A percentile compares a stretch with the other conserved stretches of the same genome.
These are phyloP conservation scores for Phanerochaete sordida DNA, from an alignment of 768 basidiomycete species.

Conservation along the genomic window DNA sequence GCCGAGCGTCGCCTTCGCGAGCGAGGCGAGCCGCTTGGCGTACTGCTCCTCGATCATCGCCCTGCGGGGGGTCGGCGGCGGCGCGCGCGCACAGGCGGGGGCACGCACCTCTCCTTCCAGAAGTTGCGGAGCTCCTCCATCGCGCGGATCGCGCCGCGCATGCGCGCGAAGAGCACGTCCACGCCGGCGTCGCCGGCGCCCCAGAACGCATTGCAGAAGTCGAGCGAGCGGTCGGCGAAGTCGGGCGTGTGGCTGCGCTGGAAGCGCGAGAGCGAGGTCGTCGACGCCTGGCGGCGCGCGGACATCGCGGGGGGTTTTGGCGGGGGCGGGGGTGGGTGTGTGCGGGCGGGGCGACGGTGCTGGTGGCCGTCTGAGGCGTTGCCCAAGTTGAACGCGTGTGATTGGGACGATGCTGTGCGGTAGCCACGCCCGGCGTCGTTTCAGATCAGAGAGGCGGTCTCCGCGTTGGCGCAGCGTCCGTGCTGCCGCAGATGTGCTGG, in stretches of 20 bases:
- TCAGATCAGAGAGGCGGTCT: neutral
- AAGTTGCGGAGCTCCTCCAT: constrained; percentile 85
- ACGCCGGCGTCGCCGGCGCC: constrained; percentile 82
- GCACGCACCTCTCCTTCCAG: constrained; percentile 86
- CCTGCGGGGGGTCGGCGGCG: constrained; percentile 37
- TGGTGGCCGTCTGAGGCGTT: neutral
- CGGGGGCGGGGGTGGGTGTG: neutral
- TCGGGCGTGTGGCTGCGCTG: constrained; percentile 56
- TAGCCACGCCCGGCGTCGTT: constrained; percentile 2
- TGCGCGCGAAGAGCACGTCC: constrained; percentile 85
- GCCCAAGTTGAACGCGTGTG: neutral
- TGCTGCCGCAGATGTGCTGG: neutral
- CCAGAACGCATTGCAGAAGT: constrained; percentile 99
- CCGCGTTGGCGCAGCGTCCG: neutral
- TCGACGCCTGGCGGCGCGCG: constrained; percentile 76
- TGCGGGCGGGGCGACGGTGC: neutral
- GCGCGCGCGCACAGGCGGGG: neutral
- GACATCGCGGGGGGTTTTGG: constrained; percentile 41
- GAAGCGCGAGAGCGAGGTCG: constrained; percentile 73
- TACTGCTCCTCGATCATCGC: constrained; percentile 94
- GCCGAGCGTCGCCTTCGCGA: constrained; percentile 75
- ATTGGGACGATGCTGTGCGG: neutral
- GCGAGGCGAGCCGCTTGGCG: constrained; percentile 75
- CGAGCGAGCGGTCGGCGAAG: constrained; percentile 48
- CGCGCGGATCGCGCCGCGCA: constrained; percentile 81